Conservation (phyloP, 192 early-diverging fungal species). For the Backusella psychrophila region DNA sequence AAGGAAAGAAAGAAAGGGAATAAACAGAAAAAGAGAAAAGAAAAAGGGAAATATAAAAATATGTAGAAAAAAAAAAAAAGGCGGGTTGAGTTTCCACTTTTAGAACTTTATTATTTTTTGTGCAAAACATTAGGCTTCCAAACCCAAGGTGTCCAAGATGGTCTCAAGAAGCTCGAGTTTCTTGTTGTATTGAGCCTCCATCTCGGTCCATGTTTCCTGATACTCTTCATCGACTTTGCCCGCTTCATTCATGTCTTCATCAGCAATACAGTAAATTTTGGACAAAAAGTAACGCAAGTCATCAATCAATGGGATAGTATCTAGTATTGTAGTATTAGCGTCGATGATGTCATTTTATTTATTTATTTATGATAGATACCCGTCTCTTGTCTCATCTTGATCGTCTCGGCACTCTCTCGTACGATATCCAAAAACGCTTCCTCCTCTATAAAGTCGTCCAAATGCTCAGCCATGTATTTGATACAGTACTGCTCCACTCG, state of each 20-base stretch:
- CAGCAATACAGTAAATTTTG: conserved; percentile 28
- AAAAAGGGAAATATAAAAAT: not conserved
- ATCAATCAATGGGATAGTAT: conserved; percentile 53
- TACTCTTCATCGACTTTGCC: conserved; percentile 31
- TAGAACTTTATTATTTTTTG: not conserved
- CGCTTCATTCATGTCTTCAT: conserved; percentile 24
- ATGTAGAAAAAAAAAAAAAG: not conserved
- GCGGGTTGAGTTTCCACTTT: not conserved
- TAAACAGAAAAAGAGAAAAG: not conserved
- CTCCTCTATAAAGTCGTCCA: conserved; percentile 28
- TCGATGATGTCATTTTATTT: not conserved
- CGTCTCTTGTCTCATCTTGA: conserved; percentile 40
- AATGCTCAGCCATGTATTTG: conserved; percentile 26
- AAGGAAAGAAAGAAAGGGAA: not conserved
- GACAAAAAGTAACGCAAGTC: conserved; percentile 48
- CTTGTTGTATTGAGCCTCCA: conserved; percentile 32
- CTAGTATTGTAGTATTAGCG: conserved; percentile 1
- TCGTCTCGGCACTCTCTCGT: conserved; percentile 36
- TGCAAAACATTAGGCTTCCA: conserved; percentile 25
- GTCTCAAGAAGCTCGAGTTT: conserved; percentile 40
- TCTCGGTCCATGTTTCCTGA: conserved; percentile 30
- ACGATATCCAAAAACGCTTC: conserved; percentile 35
- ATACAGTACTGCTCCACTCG: conserved; percentile 44
- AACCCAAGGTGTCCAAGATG: conserved; percentile 41
- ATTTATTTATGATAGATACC: conserved; percentile 1